Conservation (phyloP, 2,329 filamentous ascomycete genomes). For the Fonsecaea multimorphosa region DNA sequence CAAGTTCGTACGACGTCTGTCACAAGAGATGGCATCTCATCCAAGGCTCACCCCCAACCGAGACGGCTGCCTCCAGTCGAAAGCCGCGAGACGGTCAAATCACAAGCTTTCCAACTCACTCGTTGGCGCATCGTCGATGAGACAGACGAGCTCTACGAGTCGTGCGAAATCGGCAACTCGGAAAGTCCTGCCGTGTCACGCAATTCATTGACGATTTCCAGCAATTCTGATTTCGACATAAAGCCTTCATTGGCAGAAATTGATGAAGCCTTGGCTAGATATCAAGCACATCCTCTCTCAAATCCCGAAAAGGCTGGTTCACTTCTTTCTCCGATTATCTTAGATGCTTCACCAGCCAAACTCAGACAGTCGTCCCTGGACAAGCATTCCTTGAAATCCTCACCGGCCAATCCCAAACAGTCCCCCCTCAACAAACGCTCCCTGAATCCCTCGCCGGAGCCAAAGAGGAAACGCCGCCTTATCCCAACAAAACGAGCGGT, state of each 20-base stretch:
- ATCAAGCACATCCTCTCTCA: neutral
- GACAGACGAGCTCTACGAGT: slow-evolving; percentile 26
- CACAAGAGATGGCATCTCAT: neutral
- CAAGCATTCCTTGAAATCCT: neutral
- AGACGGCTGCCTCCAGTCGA: slow-evolving; percentile 28
- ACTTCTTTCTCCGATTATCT: neutral
- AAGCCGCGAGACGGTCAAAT: slow-evolving; percentile 24
- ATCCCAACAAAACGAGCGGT: slow-evolving; percentile 16
- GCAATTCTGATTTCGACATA: neutral
- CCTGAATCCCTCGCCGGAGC: neutral
- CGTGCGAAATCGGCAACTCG: slow-evolving; percentile 5
- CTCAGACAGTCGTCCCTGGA: neutral
- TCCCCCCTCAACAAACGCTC: slow-evolving; percentile 2
- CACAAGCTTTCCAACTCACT: slow-evolving; percentile 11
- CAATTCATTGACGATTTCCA: neutral
- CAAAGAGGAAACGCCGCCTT: slow-evolving; percentile 18
- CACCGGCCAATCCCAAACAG: neutral
- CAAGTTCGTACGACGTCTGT: neutral
- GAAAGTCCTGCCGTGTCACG: neutral
- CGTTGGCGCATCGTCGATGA: slow-evolving; percentile 22
- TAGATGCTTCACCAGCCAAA: neutral
- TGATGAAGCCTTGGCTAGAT: neutral
- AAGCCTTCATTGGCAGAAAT: slow-evolving; percentile 1
- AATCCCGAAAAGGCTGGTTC: neutral
- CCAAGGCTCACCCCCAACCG: neutral